Evolutionary conservation across 78 protist species (phyloP), one percentile per base, ranked within the genome.

Genomic region (Speleostelium caveatum): DNA sequence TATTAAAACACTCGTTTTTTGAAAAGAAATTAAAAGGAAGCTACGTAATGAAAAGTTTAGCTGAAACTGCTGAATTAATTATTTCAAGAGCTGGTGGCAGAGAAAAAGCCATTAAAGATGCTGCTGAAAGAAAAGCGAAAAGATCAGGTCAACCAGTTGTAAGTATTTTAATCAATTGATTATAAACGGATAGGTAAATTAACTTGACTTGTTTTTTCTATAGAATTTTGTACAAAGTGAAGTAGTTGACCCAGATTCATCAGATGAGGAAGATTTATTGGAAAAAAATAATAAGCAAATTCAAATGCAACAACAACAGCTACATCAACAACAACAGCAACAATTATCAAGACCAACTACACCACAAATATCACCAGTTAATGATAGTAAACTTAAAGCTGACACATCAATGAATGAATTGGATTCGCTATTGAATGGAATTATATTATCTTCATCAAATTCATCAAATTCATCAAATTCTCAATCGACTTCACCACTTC

Each of bases 1-100:
- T 83, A 26, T 56, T 79, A 36, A 60, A 80, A 65, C 91, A 83
- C 42, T 51, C 91, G 30, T 83, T 83, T 28, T 83, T 83, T 58
- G 91, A 83, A 38, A 83, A 83, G 35, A 68, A 83, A 32, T 49
- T 83, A 22, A 67, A 69, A 16, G 91, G 91, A 59, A 41, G 33
- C 19, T 83, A 69, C 10, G 91, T 83, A 16, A 83, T 83, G 91
- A 69, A 53, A 45, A 32, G 65, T 8, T 24, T 83, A 8, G 30
- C 91, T 4, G 91, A 83, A 19, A 33, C 91, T 1, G 91, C 91
- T 12, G 55, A 83, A 32, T 21, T n/a, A 28, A 65, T 83, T 6
- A 83, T 83, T 21, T 77, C 59, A 21, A 7, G 67, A 8, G 36
- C 45, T 36, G 91, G 91, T 69, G 91, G 91, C 1, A 35, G 91